Evolutionary conservation across 163 green algal species (phyloP), one percentile per base, ranked within the genome.

Genomic region (Trebouxia gelatinosa): DNA sequence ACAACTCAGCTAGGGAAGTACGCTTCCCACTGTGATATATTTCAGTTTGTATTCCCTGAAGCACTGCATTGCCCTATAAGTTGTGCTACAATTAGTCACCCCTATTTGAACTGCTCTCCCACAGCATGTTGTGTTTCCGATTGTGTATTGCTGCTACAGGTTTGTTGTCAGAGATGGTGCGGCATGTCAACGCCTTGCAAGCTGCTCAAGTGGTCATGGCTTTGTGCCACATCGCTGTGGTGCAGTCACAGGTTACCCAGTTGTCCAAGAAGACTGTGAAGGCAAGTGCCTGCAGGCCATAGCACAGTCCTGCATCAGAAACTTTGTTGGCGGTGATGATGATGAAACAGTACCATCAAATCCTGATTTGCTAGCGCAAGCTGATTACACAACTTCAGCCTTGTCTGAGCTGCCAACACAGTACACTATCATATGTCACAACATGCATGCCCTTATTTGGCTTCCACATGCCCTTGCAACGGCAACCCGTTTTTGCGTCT

Each of bases 21-120:
- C n/a, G n/a, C n/a, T n/a, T n/a, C n/a, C n/a, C n/a, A n/a, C 31
- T 86, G 46, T 68, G 51, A n/a, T 67, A 23, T 13, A 68, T 21
- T 64, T 67, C 70, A 95, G 91, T 95, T 95, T 95, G 91, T 95
- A 95, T 95, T 95, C 90, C 87, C 91, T 94, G 91, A 95, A 84
- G 88, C 86, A 58, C 74, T 75, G 19, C 39, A 66, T 58, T 59
- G 48, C 48, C 3, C 26, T 19, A 19, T 23, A 28, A 23, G 9
- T 43, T 6, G 51, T 58, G 7, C 17, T 26, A 39, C 11, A 48
- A 0, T n/a, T n/a, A n/a, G n/a, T n/a, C n/a, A n/a, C n/a, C n/a
- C n/a, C n/a, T n/a, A n/a, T n/a, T n/a, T n/a, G n/a, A n/a, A n/a
- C n/a, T n/a, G n/a, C n/a, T n/a, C n/a, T n/a, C n/a, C n/a, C n/a